These are phyloP conservation scores for Globisporangium nunn DNA, from an alignment of 352 stramenopile genomes.

Conservation along the genomic window DNA sequence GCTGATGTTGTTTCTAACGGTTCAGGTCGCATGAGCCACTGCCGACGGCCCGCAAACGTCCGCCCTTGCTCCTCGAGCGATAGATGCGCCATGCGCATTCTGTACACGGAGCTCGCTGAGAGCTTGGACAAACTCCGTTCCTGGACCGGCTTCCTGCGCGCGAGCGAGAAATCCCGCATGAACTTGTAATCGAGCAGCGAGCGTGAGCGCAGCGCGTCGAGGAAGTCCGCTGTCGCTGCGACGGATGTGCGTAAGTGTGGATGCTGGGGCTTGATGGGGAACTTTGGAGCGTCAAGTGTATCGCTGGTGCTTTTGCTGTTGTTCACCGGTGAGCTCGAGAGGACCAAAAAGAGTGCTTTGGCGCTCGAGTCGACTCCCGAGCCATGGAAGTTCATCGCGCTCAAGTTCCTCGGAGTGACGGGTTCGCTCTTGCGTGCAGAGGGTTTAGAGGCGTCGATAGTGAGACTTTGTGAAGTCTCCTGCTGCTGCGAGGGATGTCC, in stretches of 20 bases:
- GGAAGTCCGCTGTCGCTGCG: constrained; percentile 13
- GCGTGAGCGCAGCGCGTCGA: constrained; percentile 25
- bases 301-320: not conserved
- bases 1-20: not conserved
- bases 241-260: constrained; percentile 8
- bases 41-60: constrained; percentile 7
- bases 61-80: constrained; percentile 25
- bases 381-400: constrained; percentile 5
- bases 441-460: not conserved
- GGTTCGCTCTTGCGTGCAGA: not conserved
- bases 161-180: constrained; percentile 46
- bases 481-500: not conserved
- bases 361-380: not conserved
- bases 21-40: constrained; percentile 11
- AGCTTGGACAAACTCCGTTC: constrained; percentile 37
- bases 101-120: constrained; percentile 33
- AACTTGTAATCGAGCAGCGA: constrained; percentile 44
- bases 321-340: not conserved
- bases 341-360: constrained; percentile 6
- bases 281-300: constrained; percentile 1
- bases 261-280: constrained; percentile 11
- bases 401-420: constrained; percentile 7
- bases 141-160: constrained; percentile 21
- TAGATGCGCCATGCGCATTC: constrained; percentile 34
- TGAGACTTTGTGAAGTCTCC: not conserved